Evolutionary conservation across 257 asterid genomes (phyloP).

Genomic region (Scutellaria minor): DNA sequence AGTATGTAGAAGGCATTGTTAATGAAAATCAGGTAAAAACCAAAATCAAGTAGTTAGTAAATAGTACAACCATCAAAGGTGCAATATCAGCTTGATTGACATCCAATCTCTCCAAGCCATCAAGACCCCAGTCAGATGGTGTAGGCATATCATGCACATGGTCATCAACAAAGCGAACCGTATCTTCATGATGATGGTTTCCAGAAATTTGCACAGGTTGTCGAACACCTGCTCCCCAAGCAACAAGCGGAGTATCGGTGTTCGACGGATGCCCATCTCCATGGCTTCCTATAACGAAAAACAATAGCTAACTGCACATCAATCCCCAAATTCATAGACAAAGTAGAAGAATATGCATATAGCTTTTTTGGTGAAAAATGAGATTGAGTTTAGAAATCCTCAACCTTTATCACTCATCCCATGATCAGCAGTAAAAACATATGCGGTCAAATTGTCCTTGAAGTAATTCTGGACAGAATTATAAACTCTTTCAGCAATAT

Average conservation of each 20-base stretch:
- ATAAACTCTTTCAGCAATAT: constrained; percentile 92
- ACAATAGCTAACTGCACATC: constrained; percentile 32
- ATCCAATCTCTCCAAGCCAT: constrained; percentile 85
- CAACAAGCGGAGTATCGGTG: constrained; percentile 98
- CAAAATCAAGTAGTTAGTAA: constrained; percentile 29
- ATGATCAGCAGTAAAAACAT: constrained; percentile 95
- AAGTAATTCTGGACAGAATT: constrained; percentile 83
- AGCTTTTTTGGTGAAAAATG: constrained; percentile 17
- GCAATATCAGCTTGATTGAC: constrained; percentile 99
- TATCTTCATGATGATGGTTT: constrained; percentile 50
- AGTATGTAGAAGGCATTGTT: constrained; percentile 22
- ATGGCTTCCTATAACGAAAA: constrained; percentile 76
- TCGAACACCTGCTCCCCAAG: constrained; percentile 91
- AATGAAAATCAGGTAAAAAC: constrained; percentile 14
- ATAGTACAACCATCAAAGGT: constrained; percentile 80
- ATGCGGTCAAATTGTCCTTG: constrained; percentile 88
- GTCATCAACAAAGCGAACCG: constrained; percentile 77
- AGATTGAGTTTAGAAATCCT: constrained; percentile 22
- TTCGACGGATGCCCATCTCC: constrained; percentile 99
- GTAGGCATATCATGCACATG: constrained; percentile 85
- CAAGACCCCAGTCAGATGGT: constrained; percentile 94
- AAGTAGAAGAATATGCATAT: constrained; percentile 16
- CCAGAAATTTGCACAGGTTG: constrained; percentile 57
- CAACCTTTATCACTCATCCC: constrained; percentile 99
- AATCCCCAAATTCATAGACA: not conserved